Base-by-base conservation (phyloP, 305 asterid species). In the Andrographis paniculata region DNA sequence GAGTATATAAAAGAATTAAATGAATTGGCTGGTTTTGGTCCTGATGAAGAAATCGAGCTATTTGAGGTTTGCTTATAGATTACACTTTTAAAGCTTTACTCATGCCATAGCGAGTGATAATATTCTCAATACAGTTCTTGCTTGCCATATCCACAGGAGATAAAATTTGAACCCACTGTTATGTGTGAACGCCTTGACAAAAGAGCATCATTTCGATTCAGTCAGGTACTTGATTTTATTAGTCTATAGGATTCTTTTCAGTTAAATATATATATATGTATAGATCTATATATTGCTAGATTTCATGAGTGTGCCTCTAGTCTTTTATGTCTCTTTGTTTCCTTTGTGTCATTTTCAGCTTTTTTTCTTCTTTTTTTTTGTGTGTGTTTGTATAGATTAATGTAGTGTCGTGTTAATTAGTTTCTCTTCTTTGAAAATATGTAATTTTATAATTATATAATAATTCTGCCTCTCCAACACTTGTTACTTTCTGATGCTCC, bases 151-250 rank as follows among this genome's bases (percentile, higher is more conserved):
- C 38, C 8, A 17, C 54, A 50, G 56, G 56, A 50, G 22, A 50
- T 50, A 4, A 50, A 36, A 20, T 50, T 50, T 38, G 56, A 92
- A 72, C 96, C 96, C 28, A 48, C 75, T 61, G 94, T 92, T 59
- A 87, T 87, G 99, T 92, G 99, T 58, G 99, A 77, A 49, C 95
- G 84, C 38, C 94, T 92, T 61, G 94, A 87, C 55, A 77, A 65
- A 58, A 76, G 67, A 64, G 65, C 78, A 56, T 62, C 96, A 50
- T 91, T 91, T 68, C 68, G 85, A 24, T 67, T 54, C 40, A 81
- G 87, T 70, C 93, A 87, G 94, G 99, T 87, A 35, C 14, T 11
- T 35, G 3, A 14, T 37, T 37, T 13, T 14, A 37, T 14, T 2
- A 1, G 14, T 65, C 43, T 55, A 28, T 48, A 33, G 38, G 4